These are phyloP conservation scores for Boletellus dicymbophilus DNA, from an alignment of 1,284 basidiomycete species.

Conservation along the genomic window DNA sequence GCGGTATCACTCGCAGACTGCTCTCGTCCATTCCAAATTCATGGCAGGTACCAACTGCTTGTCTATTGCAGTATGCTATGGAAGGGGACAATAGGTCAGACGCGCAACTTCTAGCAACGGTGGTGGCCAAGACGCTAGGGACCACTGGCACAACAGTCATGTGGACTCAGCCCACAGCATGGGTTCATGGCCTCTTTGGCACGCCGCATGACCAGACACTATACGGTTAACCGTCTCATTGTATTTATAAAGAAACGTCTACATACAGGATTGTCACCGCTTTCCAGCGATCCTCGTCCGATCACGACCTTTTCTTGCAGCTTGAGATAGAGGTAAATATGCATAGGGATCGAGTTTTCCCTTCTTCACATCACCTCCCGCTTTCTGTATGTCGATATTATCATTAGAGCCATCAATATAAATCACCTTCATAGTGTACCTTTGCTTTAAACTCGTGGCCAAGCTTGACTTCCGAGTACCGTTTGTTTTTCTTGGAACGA, in stretches of 20 bases:
- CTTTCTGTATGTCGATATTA: constrained; percentile 57
- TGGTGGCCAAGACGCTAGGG: constrained; percentile 50
- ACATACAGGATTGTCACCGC: constrained; percentile 19
- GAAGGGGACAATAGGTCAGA: constrained; percentile 82
- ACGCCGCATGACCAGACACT: constrained; percentile 70
- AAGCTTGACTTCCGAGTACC: constrained; percentile 59
- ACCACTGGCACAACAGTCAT: constrained; percentile 33
- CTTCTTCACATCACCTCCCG: constrained; percentile 91
- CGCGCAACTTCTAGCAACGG: constrained; percentile 61
- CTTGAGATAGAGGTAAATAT: constrained; percentile 83
- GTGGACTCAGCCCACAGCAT: constrained; percentile 66
- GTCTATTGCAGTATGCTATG: constrained; percentile 65
- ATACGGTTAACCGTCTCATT: constrained; percentile 53
- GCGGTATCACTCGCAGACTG: constrained; percentile 69
- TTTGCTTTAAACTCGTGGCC: constrained; percentile 92
- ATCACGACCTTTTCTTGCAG: constrained; percentile 57
- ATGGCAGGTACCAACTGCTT: constrained; percentile 59
- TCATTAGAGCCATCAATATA: not conserved
- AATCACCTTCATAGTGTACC: constrained; percentile 38
- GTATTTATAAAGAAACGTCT: not conserved
- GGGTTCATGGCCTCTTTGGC: constrained; percentile 71
- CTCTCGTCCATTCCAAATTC: constrained; percentile 53
- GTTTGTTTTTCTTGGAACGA: constrained; percentile 55
- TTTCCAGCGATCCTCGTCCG: constrained; percentile 57
- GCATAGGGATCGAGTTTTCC: constrained; percentile 90